These are phyloP conservation scores for Balakata baccata DNA, from an alignment of 345 rosid genomes.

Conservation along the genomic window DNA sequence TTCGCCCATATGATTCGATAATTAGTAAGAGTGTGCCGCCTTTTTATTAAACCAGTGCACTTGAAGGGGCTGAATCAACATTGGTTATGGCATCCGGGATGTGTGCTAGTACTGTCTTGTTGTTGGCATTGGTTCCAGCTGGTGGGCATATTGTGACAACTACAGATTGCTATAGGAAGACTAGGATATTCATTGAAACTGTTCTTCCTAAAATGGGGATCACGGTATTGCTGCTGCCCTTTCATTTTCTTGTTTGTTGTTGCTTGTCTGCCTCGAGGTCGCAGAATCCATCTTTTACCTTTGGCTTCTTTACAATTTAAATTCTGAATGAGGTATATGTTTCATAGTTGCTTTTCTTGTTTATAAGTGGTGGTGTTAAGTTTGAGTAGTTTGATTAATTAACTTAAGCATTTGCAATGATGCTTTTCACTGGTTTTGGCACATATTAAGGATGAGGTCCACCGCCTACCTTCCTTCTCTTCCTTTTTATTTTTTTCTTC, in stretches of 20 bases:
- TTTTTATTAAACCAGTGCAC: constrained; percentile 53
- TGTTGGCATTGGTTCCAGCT: constrained; percentile 93
- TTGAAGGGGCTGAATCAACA: constrained; percentile 95
- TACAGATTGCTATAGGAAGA: constrained; percentile 91
- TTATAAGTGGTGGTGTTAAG: background rate
- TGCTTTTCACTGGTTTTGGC: background rate
- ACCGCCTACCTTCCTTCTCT: background rate
- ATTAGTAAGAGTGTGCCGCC: background rate
- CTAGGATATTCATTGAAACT: constrained; percentile 90
- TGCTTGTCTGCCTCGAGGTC: constrained; percentile 2
- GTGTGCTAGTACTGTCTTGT: constrained; percentile 91
- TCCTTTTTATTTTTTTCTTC: background rate
- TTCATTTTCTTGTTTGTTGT: constrained; percentile 9
- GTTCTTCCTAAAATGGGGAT: constrained; percentile 92
- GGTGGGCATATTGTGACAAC: constrained; percentile 96
- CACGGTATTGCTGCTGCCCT: constrained; percentile 40
- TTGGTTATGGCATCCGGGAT: constrained; percentile 94
- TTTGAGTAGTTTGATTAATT: background rate
- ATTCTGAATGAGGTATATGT: background rate
- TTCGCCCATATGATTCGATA: constrained; percentile 1
- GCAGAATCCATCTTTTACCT: background rate
- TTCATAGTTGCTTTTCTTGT: background rate
- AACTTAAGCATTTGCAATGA: background rate
- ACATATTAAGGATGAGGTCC: background rate
- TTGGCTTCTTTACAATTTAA: background rate